These are phyloP conservation scores for Afroboletus lepidellus DNA, from an alignment of 1,284 basidiomycete species.

Conservation along the genomic window DNA sequence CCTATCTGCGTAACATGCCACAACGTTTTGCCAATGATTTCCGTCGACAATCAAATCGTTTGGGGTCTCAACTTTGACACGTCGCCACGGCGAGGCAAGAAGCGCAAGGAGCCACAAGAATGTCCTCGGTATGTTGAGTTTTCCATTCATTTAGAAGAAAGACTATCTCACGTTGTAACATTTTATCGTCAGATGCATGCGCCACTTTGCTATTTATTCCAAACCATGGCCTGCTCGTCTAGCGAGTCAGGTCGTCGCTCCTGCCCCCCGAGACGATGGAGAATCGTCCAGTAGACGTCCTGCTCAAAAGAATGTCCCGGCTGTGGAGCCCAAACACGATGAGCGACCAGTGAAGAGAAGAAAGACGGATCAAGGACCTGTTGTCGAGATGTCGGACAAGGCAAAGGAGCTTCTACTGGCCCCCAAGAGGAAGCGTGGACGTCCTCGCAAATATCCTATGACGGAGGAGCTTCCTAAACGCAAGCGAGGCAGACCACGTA, in stretches of 20 bases:
- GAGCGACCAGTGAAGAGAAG: conserved; percentile 45
- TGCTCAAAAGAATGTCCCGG: conserved; percentile 47
- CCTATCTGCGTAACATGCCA: conserved; percentile 66
- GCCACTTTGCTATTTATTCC: conserved; percentile 72
- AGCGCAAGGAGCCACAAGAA: conserved; percentile 61
- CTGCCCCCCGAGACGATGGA: conserved; percentile 48
- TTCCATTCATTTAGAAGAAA: conserved; percentile 15
- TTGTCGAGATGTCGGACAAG: conserved; percentile 39
- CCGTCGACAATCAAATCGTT: conserved; percentile 67
- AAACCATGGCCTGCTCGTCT: conserved; percentile 66
- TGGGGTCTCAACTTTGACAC: conserved; percentile 61
- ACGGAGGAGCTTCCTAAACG: conserved; percentile 36
- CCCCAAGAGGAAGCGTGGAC: conserved; percentile 36
- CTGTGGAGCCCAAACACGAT: conserved; percentile 54
- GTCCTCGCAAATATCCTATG: conserved; percentile 37
- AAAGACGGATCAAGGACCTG: conserved; percentile 37
- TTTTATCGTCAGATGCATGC: conserved; percentile 56
- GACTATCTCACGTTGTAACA: conserved; percentile 21
- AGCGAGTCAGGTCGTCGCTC: conserved; percentile 46
- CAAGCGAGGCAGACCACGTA: conserved; percentile 37
- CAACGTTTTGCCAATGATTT: conserved; percentile 68
- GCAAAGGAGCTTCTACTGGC: conserved; percentile 34
- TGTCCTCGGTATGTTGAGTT: conserved; percentile 62
- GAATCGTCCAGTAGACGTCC: conserved; percentile 47
- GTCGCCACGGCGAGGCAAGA: conserved; percentile 44